Base-by-base conservation (phyloP, 768 basidiomycete genomes). In the Nidularia sp. region DNA sequence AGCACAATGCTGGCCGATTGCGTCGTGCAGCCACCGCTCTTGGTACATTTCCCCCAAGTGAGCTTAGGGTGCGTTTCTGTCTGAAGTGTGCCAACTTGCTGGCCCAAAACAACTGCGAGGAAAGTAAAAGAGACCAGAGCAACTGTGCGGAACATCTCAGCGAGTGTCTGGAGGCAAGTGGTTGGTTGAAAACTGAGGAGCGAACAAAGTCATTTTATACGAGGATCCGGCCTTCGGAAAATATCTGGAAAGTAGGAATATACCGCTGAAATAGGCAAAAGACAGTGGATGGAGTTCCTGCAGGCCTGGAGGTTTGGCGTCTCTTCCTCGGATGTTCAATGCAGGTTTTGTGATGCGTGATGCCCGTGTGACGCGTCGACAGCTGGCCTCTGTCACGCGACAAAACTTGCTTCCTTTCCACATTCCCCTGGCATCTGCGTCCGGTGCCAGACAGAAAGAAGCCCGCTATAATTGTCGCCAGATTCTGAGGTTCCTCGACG, bases 21-120 rank as follows among this genome's bases (percentile, higher is more conserved):
- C 15, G 63, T 63, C 22, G 62, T 65, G 62, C 72, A 73, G 22
- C 63, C 52, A 51, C 74, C 73, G 35, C 60, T 57, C 15, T 63
- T 54, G 6, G 71, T 69, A 58, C 77, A 79, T 55, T 68, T 62
- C 52, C 71, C 64, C 62, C 66, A 68, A 32, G 70, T 61, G 39
- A 80, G 64, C 15, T 63, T 43, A 10, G 78, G 78, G 60, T 79
- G 76, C 52, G 55, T 65, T 60, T 80, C 78, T 7, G 78, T 65
- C 1, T 61, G 67, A 48, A 66, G 58, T 15, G 75, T 78, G 54
- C 78, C 79, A 56, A 67, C 68, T 55, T 76, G 73, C 61, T 80
- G 78, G 55, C 64, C 76, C 55, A 63, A 64, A n/a, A 58, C 71
- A 52, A 67, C 60, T 45, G 74, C 59, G 59, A 66, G 57, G 47